Evolutionary conservation across 2,329 filamentous ascomycete genomes (phyloP), one percentile per base, ranked within the genome.

Genomic region (Pseudodiploospora longispora): DNA sequence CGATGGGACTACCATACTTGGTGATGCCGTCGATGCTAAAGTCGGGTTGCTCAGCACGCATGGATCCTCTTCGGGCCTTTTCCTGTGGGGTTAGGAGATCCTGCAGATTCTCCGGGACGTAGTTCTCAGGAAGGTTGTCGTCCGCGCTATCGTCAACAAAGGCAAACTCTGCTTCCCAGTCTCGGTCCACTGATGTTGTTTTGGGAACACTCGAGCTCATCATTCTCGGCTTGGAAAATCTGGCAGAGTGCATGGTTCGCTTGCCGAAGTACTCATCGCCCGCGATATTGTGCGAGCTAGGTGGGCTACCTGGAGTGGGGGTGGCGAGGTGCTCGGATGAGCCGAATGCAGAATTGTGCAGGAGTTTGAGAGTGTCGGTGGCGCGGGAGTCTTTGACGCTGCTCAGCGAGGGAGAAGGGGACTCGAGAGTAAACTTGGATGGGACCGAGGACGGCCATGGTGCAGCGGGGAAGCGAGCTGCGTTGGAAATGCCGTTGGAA

Each of bases 381-480:
- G 78, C 78, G 41, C 76, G 71, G 3, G 69, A 66, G 40, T 82
- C 79, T 52, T 79, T 79, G 46, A 72, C 81, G 30, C 72, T 73
- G 58, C 71, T 76, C 35, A 88, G 74, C 1, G 87, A 89, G 2
- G 83, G 79, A 2, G 88, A 85, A 5, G 89, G 89, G 6, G 85
- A 89, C 42, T 95, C 90, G 52, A 96, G 71, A 10, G 87, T 87
- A 56, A 97, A 96, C 55, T 91, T 87, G 41, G 88, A 87, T 7
- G 93, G 93, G 8, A 97, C 86, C 0, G 91, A 97, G 0, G 90
- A 87, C 6, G 91, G 90, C 64, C 94, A 89, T 0, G 90, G 88
- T 0, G 87, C 93, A 30, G 66, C 70, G 12, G 72, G 72, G 61
- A 90, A 89, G 47, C 88, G 81, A 12, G 91, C 90, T 50, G 88